These are phyloP conservation scores for Pestalotiopsis sp. DNA, from an alignment of 2,329 filamentous ascomycete genomes.

Conservation along the genomic window DNA sequence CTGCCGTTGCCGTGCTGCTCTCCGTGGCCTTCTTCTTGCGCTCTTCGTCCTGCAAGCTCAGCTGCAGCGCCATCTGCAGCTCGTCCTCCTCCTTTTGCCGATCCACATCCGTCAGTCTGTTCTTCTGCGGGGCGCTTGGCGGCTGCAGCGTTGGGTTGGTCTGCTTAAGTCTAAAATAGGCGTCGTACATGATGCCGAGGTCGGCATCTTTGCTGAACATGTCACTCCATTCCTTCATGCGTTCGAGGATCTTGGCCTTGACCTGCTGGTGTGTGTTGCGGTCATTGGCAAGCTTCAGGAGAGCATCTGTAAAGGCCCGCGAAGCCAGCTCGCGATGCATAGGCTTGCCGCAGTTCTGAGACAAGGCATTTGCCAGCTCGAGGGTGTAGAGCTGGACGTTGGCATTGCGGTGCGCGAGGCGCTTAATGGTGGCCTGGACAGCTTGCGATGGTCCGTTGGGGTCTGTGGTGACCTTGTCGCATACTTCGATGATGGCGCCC, in stretches of 20 bases:
- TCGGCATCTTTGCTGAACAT: slow-evolving; percentile 91
- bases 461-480: slow-evolving; percentile 59
- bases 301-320: slow-evolving; percentile 89
- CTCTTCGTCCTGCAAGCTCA: slow-evolving; percentile 89
- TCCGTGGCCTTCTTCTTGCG: slow-evolving; percentile 53
- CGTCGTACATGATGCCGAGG: slow-evolving; percentile 95
- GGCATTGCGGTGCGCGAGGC: slow-evolving; percentile 88
- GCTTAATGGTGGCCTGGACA: slow-evolving; percentile 87
- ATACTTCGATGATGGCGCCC: slow-evolving; percentile 65
- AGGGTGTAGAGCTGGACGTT: slow-evolving; percentile 96
- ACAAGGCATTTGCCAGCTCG: slow-evolving; percentile 87
- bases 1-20: slow-evolving; percentile 32
- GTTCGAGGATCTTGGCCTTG: slow-evolving; percentile 94
- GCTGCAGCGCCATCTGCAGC: slow-evolving; percentile 89
- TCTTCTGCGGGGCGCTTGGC: slow-evolving; percentile 92
- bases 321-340: slow-evolving; percentile 91
- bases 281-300: slow-evolving; percentile 88
- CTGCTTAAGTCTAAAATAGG: slow-evolving; percentile 83
- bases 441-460: slow-evolving; percentile 74
- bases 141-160: slow-evolving; percentile 86
- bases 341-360: slow-evolving; percentile 84
- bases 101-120: slow-evolving; percentile 84
- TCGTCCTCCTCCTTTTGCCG: slow-evolving; percentile 96
- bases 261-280: slow-evolving; percentile 95
- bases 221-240: slow-evolving; percentile 94